A percentile compares a stretch with the other conserved stretches of the same genome.
phyloP scores from a whole-genome alignment of 768 basidiomycete genomes.

The Phylloporus scabripes region DNA sequence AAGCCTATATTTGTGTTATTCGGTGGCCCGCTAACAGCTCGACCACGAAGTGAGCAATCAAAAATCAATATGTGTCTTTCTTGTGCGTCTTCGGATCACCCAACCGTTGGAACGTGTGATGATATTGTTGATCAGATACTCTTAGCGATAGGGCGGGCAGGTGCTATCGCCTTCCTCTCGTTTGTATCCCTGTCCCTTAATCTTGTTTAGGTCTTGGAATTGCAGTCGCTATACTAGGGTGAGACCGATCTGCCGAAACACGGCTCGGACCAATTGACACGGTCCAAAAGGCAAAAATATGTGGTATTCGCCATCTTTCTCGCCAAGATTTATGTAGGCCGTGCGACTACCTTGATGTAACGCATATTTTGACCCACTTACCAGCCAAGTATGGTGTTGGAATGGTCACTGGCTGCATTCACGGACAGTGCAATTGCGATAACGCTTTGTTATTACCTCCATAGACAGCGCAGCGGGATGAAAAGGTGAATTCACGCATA shows the following conservation, averaged over 20 bases:
- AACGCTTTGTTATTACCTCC: conserved; percentile 11
- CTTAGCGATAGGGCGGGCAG: conserved; percentile 8
- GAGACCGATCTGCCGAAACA: background rate
- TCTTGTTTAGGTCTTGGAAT: conserved; percentile 9
- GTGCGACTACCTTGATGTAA: background rate
- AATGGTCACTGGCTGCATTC: conserved; percentile 7
- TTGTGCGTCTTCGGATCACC: conserved; percentile 5
- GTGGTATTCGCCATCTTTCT: background rate
- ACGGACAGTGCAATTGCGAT: conserved; percentile 7
- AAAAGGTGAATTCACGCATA: background rate
- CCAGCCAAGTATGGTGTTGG: conserved; percentile 13
- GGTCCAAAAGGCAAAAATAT: conserved; percentile 4
- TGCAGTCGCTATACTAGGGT: conserved; percentile 1
- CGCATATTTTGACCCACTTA: background rate
- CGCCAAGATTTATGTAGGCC: conserved; percentile 5
- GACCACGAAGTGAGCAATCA: conserved; percentile 9
- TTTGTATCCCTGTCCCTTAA: too few relatives aligned
- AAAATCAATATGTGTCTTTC: conserved; percentile 4
- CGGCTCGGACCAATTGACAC: background rate
- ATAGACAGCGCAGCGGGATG: conserved; percentile 7
- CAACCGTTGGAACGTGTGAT: background rate
- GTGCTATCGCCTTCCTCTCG: too few relatives aligned
- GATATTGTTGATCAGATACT: background rate
- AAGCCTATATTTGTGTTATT: background rate
- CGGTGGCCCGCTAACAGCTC: background rate